Base-by-base conservation (phyloP, 441 rosid genomes). In the Biscutella auriculata region DNA sequence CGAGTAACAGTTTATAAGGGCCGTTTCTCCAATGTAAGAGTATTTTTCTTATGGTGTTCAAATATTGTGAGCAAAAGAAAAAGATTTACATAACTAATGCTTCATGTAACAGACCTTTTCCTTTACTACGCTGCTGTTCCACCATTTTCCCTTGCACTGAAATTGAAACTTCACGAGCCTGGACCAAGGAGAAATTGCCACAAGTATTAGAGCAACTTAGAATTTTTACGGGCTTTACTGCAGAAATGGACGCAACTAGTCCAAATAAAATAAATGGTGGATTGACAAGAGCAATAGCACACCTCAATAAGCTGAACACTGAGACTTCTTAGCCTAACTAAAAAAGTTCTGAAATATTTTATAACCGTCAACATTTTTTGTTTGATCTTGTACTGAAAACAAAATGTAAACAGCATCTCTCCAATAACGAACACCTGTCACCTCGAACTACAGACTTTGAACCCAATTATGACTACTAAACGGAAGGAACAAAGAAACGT, bases 151-250 rank as follows among this genome's bases (percentile, higher is more conserved):
- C 95, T 71, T 88, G 97, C 41, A 74, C 84, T 32, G 84, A 79
- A 75, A 91, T 84, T 68, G 85, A 88, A 68, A 87, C 97, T 61
- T 95, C 99, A 35, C 97, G 97, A 68, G 93, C 95, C 99, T 95
- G 83, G 70, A 58, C 40, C 45, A 59, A 12, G 58, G 12, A 30
- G 27, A 63, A 53, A 58, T 45, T 8, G 53, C 59, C 42, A 36
- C 45, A 51, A 33, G 32, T 36, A 57, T 51, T 35, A 71, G 27
- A 42, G 55, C 7, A 52, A 40, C 21, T 39, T 32, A 32, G 16
- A 54, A 33, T 11, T 10, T 62, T 9, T 17, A 53, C n/a, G 14
- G 40, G 29, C 32, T 28, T 42, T 29, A 49, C 11, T 16, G 23
- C 50, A 57, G 29, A 57, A 43, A 29, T 42, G 42, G 54, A 56